Evolutionary conservation across 23 red algal genomes (phyloP).

Genomic region (Gracilaria vermiculophylla): DNA sequence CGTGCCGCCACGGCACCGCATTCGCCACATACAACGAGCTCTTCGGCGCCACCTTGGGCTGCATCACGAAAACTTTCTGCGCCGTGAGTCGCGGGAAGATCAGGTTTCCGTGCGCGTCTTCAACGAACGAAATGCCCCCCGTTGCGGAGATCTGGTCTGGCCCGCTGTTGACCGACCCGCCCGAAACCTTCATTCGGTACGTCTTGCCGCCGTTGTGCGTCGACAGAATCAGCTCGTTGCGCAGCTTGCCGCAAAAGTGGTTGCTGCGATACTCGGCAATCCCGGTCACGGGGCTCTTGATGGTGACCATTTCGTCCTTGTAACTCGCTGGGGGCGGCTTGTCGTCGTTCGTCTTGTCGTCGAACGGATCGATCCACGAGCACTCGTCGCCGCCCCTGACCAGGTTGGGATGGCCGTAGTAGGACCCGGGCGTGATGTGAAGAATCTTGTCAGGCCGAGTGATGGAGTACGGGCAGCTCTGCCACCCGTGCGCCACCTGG

Average conservation of each 20-base stretch:
- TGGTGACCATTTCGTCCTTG: constrained; percentile 4
- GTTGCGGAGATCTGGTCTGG: not conserved
- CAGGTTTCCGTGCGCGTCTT: constrained; percentile 40
- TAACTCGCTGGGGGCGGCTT: constrained; percentile 9
- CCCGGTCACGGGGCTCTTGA: constrained; percentile 51
- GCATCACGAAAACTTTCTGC: constrained; percentile 40
- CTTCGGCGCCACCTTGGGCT: constrained; percentile 1
- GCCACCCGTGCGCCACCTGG: not conserved
- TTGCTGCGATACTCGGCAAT: constrained; percentile 48
- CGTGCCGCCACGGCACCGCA: constrained; percentile 47
- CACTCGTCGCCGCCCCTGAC: constrained; percentile 51
- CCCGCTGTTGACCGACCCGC: not conserved
- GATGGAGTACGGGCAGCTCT: constrained; percentile 13
- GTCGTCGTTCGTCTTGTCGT: constrained; percentile 23
- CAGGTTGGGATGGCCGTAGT: constrained; percentile 64
- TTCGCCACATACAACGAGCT: constrained; percentile 3
- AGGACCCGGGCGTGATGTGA: constrained; percentile 27
- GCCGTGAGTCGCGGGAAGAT: constrained; percentile 45
- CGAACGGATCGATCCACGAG: constrained; percentile 50
- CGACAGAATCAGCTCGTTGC: constrained; percentile 46
- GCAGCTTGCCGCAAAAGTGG: constrained; percentile 55
- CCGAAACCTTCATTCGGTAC: constrained; percentile 28
- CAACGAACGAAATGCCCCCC: constrained; percentile 49
- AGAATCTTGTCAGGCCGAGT: constrained; percentile 45
- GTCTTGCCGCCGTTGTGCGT: constrained; percentile 50